Evolutionary conservation across 306 rosid species (phyloP).

Genomic region (Datisca glomerata): DNA sequence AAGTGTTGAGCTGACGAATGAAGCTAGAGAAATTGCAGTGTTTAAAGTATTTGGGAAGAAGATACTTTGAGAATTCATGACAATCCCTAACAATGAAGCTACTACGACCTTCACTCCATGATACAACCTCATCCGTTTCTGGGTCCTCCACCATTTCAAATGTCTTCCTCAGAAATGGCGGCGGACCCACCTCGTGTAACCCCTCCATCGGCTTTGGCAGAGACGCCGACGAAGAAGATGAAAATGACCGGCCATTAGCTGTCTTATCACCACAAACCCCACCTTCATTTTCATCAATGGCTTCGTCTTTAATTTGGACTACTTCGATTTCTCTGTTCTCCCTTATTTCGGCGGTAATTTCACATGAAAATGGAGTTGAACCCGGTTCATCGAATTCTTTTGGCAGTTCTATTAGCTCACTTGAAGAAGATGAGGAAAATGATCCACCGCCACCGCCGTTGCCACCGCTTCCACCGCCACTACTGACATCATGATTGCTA

Average conservation of each 20-base stretch:
- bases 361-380: no score
- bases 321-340: not conserved
- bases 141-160: constrained; percentile 88
- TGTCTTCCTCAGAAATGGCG: constrained; percentile 81
- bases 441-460: constrained; percentile 8
- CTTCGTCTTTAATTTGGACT: constrained; percentile 34
- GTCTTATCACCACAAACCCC: not conserved
- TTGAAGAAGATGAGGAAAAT: constrained; percentile 12
- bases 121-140: constrained; percentile 56
- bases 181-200: constrained; percentile 52
- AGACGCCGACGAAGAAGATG: constrained; percentile 19
- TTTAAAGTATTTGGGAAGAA: constrained; percentile 74
- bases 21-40: constrained; percentile 94
- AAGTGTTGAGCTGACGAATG: constrained; percentile 93
- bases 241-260: constrained; percentile 8
- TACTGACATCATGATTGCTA: not conserved
- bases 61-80: constrained; percentile 53
- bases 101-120: constrained; percentile 53
- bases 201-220: constrained; percentile 66
- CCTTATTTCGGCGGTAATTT: not conserved
- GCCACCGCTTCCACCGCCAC: constrained; percentile 3
- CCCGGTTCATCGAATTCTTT: no score
- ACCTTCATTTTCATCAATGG: constrained; percentile 3
- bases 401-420: no score
- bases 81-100: constrained; percentile 84